Evolutionary conservation across 805 yeast species (phyloP), one percentile per base, ranked within the genome.

Genomic region (Starmerella powellii): DNA sequence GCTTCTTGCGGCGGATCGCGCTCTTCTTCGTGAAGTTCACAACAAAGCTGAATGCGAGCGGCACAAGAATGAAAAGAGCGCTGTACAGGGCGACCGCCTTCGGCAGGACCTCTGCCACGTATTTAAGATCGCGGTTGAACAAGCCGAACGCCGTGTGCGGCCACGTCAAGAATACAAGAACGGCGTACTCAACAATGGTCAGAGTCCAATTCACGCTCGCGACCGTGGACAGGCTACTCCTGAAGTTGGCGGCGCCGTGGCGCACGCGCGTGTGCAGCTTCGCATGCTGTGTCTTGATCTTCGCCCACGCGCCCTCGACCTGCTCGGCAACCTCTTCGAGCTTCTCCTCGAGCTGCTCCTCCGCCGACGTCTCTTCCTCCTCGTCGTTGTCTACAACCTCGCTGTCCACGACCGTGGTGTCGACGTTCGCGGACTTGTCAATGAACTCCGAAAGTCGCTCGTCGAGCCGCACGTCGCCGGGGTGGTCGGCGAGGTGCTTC

Each of bases 1-100:
- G 42, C 48, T 44, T 46, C 44, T 41, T 44, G 30, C 50, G 48
- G 15, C 44, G 39, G 26, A 46, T 43, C 12, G 47, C 31, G 34
- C 21, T 31, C 40, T 26, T 29, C 38, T 46, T 42, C 21, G 63
- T 55, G 52, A 62, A 63, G 48, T 63, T 64, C 47, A 62, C 38
- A 28, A 55, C 53, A 43, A 47, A 56, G 11, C 64, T 44, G 21
- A 41, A 15, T 13, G 47, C 40, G 6, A 54, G 30, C 40, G 59
- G 41, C 13, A 67, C 67, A 10, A 56, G 28, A 16, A 61, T 42
- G 21, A 54, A 40, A 6, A 50, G 6, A 15, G 29, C 39, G 28
- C 32, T 32, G 43, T 29, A 39, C 13, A 20, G 13, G 19, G 29
- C 8, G 15, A 34, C 16, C 16, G 13, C 18, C 11, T 12, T 18